These are phyloP conservation scores for Hyparrhenia diplandra DNA, from an alignment of 176 grass and related monocot genomes.

Conservation along the genomic window DNA sequence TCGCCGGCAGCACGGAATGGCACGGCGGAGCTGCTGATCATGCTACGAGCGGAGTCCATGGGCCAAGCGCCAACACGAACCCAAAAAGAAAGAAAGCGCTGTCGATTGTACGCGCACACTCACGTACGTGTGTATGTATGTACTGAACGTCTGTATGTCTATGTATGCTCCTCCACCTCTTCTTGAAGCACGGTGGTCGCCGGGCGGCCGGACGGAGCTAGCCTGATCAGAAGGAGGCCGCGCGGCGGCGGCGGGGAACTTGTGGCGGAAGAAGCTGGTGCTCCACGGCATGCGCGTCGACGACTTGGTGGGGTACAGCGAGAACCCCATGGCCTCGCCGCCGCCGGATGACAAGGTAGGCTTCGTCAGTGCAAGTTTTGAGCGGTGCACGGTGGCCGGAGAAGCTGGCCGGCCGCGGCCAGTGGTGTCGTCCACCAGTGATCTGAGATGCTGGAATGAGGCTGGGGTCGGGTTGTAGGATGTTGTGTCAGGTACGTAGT, in stretches of 20 bases:
- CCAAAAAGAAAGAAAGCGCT: constrained; percentile 1
- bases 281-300: constrained; percentile 86
- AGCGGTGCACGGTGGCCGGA: constrained; percentile 14
- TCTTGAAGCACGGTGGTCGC: constrained; percentile 25
- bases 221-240: constrained; percentile 31
- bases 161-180: constrained; percentile 3
- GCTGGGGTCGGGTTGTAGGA: not conserved
- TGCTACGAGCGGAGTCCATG: constrained; percentile 55
- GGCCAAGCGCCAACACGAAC: not conserved
- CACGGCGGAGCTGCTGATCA: constrained; percentile 47
- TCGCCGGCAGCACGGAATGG: constrained; percentile 7
- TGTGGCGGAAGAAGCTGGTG: constrained; percentile 92
- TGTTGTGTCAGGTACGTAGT: not conserved
- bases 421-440: not conserved
- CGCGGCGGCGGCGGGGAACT: constrained; percentile 44
- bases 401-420: not conserved
- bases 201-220: not conserved
- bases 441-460: not conserved
- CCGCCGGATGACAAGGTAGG: not conserved
- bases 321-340: constrained; percentile 44
- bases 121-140: not conserved
- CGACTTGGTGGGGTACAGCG: constrained; percentile 71
- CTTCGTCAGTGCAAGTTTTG: not conserved
- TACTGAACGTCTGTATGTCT: not conserved
- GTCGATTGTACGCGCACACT: constrained; percentile 13